Base-by-base conservation (phyloP, 2,329 filamentous ascomycete genomes). In the Cytospora piceicola region DNA sequence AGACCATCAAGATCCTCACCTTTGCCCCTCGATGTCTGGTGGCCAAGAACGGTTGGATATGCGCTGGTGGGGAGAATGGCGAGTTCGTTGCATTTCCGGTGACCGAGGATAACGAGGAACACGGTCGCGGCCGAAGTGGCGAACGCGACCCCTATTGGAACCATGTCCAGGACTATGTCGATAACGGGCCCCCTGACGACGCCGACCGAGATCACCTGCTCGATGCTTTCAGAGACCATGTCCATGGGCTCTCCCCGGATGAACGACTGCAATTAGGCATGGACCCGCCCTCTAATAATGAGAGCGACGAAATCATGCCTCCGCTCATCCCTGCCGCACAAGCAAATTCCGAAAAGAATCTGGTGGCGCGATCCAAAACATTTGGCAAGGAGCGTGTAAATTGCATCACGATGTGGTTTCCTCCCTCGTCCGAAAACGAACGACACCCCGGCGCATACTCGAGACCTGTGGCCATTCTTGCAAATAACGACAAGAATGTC, bases 401-500 rank as follows among this genome's bases (percentile, higher is more conserved):
- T 73, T 89, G 86, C 75, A 83, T 89, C 71, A 89, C 86, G 22
- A 77, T 89, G 34, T 89, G 87, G 87, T 85, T 82, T 55, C 85
- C 84, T 1, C 58, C 60, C 15, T 80, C 82, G 2, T 76, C 76
- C 11, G 70, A 75, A 34, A 72, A 69, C 27, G 67, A 68, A 5
- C 70, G 69, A 56, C 71, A 61, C 30, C 70, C 73, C 7, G 77
- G 74, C 20, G 78, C 81, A 55, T 86, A 88, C 72, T 71, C 73
- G 20, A 76, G 79, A 22, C 80, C 83, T 1, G 82, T 94, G n/a
- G 91, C 88, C 60, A 84, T 92, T 55, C 80, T 97, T 72, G 88
- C 91, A 55, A 97, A 97, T 79, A 99, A 99, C 75, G 95, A 98
- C 79, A 90, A 89, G 75, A 93, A 91, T 1, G 91, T 98, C 64